phyloP scores from a whole-genome alignment of 129 eudicot species.

The Artemisia argyi region DNA sequence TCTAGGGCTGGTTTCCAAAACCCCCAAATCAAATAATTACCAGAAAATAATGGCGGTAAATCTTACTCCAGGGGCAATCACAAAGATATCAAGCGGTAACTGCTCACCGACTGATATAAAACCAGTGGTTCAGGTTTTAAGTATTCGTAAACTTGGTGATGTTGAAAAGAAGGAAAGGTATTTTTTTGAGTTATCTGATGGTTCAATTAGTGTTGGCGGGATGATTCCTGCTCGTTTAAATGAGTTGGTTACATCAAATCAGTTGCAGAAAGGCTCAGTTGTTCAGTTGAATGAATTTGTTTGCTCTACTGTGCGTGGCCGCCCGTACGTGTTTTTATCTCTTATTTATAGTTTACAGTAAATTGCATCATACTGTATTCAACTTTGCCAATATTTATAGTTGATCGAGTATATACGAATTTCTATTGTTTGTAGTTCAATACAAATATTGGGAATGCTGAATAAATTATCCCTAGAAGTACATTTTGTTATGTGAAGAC shows the following conservation, averaged over 20 bases:
- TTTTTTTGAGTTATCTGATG: constrained; percentile 59
- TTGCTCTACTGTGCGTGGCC: constrained; percentile 36
- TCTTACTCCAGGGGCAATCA: constrained; percentile 46
- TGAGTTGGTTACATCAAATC: too few relatives aligned
- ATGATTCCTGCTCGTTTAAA: too few relatives aligned
- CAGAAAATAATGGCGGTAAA: background rate
- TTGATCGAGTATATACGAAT: background rate
- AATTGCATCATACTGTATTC: background rate
- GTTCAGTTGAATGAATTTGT: too few relatives aligned
- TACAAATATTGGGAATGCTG: too few relatives aligned
- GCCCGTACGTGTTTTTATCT: constrained; percentile 34
- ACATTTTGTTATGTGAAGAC: too few relatives aligned
- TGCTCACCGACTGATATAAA: constrained; percentile 14
- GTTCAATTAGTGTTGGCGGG: constrained; percentile 46
- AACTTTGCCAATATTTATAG: background rate
- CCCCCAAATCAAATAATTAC: background rate
- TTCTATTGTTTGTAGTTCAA: too few relatives aligned
- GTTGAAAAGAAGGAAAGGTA: constrained; percentile 36
- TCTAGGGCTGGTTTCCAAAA: background rate
- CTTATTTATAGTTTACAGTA: background rate
- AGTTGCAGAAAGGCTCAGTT: too few relatives aligned
- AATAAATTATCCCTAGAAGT: too few relatives aligned
- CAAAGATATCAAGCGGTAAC: constrained; percentile 30
- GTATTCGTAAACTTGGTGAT: background rate
- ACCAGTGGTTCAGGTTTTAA: constrained; percentile 56